Percentiles rank a stretch among this genome's conserved stretches.
These are phyloP conservation scores for Pholiota molesta DNA, from an alignment of 768 basidiomycete species.

Conservation along the genomic window DNA sequence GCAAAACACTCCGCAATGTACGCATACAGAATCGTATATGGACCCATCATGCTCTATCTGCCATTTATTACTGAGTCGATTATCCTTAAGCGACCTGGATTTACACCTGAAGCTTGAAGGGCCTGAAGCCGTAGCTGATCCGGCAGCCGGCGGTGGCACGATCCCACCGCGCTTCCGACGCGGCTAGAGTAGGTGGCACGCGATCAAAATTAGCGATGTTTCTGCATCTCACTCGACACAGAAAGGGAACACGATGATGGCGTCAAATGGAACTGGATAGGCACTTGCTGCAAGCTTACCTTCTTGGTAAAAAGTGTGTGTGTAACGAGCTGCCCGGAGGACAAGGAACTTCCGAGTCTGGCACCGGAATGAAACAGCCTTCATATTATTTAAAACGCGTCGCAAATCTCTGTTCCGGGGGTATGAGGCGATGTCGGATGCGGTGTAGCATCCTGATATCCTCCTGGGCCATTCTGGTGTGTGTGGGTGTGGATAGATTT, in stretches of 20 bases:
- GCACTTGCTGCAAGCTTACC: neutral
- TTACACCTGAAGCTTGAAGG: no score
- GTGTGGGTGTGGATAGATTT: neutral
- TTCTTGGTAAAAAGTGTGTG: neutral
- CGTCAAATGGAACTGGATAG: neutral
- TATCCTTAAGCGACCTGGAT: neutral
- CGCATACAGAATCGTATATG: neutral
- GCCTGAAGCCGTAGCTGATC: neutral
- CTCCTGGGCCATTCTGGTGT: neutral
- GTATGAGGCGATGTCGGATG: neutral
- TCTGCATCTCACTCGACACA: neutral
- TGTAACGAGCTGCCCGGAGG: neutral
- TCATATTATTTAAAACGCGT: neutral
- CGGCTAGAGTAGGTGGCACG: neutral
- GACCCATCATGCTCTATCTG: neutral
- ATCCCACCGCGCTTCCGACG: neutral
- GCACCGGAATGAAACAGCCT: neutral
- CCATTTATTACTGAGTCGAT: no score
- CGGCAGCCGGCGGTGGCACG: neutral
- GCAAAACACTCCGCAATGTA: neutral
- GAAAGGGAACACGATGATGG: neutral
- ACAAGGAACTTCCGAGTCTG: neutral
- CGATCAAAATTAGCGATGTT: neutral
- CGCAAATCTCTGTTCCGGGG: neutral
- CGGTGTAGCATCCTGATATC: neutral